Evolutionary conservation across 257 asterid genomes (phyloP).

Genomic region (Przewalskia tangutica): DNA sequence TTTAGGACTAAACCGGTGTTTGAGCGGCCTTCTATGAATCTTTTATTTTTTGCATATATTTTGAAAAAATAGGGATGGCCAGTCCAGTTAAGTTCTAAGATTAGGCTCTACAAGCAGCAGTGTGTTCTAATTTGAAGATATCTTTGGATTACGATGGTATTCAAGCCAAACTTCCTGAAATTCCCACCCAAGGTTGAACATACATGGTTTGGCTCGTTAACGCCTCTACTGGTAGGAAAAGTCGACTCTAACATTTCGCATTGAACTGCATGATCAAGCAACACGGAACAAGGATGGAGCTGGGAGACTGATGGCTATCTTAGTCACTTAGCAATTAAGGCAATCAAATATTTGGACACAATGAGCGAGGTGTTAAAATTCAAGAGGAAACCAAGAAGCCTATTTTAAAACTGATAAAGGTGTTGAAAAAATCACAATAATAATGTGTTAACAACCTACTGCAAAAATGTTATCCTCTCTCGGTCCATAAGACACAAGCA

Average conservation of each 20-base stretch:
- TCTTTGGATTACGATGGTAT: background rate
- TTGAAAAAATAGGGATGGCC: background rate
- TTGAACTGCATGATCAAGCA: background rate
- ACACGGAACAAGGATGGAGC: background rate
- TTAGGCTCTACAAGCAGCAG: background rate
- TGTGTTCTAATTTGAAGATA: background rate
- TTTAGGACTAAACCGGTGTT: background rate
- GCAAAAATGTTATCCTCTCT: background rate
- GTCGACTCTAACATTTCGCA: background rate
- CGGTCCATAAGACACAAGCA: background rate
- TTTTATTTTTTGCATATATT: background rate
- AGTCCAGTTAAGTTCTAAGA: background rate
- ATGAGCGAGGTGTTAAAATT: background rate
- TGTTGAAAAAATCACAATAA: background rate
- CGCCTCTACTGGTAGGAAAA: background rate
- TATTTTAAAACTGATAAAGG: background rate
- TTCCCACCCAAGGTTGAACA: background rate
- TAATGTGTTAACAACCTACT: background rate
- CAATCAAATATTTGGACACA: background rate
- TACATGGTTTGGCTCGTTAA: background rate
- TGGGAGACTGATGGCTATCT: background rate
- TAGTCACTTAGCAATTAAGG: background rate
- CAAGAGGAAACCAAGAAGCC: background rate
- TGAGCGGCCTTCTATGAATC: background rate
- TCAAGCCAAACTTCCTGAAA: background rate